phyloP scores from a whole-genome alignment of 805 yeast species.

The Candida insectorum region DNA sequence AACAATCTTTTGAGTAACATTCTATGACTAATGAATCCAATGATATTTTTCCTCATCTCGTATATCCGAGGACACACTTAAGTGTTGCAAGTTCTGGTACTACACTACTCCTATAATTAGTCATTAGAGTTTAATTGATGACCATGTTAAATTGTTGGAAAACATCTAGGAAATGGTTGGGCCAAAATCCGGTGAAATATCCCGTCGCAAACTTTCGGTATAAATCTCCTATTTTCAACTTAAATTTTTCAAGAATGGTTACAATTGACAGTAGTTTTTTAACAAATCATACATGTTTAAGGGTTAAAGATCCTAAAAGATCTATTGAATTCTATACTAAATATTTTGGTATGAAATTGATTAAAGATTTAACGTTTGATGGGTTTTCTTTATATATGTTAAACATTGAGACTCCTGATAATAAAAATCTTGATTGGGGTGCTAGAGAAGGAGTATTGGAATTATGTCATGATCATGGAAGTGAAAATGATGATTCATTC shows the following conservation, averaged over 20 bases:
- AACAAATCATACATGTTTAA: constrained; percentile 70
- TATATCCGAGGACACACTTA: too few species aligned
- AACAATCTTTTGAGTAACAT: background rate
- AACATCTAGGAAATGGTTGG: too few species aligned
- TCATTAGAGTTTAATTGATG: too few species aligned
- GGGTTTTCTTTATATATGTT: constrained; percentile 69
- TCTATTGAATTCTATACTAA: constrained; percentile 72
- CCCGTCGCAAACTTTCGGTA: too few species aligned
- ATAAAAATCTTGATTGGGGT: constrained; percentile 35
- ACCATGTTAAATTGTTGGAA: too few species aligned
- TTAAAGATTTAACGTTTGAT: constrained; percentile 50
- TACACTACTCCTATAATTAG: too few species aligned
- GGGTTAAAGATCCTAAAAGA: constrained; percentile 76
- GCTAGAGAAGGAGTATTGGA: constrained; percentile 72
- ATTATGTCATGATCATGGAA: constrained; percentile 76
- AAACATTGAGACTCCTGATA: constrained; percentile 48
- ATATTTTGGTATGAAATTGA: constrained; percentile 68
- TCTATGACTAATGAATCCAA: background rate
- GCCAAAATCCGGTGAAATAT: too few species aligned
- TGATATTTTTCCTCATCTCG: too few species aligned
- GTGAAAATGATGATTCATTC: constrained; percentile 55
- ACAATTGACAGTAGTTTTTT: constrained; percentile 33
- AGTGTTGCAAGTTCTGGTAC: too few species aligned
- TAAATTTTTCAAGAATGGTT: too few species aligned
- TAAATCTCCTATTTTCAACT: too few species aligned